phyloP scores from a whole-genome alignment of 202 grass and related monocot genomes.

The Setaria viridis region DNA sequence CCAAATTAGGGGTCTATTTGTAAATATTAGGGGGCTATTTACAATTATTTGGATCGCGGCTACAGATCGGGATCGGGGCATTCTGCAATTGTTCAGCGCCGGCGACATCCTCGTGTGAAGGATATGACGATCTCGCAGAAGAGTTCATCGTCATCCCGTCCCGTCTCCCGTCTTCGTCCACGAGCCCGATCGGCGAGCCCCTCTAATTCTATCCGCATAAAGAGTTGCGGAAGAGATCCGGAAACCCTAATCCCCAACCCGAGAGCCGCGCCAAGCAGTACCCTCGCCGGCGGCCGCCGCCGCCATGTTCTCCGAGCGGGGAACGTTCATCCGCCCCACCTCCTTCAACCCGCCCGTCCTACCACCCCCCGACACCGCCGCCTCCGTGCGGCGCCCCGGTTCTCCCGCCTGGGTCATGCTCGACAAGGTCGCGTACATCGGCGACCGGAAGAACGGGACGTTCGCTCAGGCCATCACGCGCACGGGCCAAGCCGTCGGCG shows the following conservation, averaged over 20 bases:
- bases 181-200: no score
- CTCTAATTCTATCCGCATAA: no score
- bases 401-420: not conserved
- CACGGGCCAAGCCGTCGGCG: not conserved
- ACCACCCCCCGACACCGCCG: not conserved
- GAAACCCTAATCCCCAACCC: not conserved
- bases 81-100: no score
- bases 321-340: not conserved
- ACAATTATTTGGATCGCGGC: no score
- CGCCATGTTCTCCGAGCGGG: not conserved
- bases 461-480: not conserved
- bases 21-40: no score
- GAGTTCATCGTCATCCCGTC: no score
- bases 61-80: no score
- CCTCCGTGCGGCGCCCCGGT: not conserved
- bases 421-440: not conserved
- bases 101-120: no score
- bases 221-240: no score
- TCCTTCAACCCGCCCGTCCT: not conserved
- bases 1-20: no score
- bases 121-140: no score
- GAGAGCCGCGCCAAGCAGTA: not conserved
- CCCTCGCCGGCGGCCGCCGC: not conserved
- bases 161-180: no score
- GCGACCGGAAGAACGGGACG: not conserved